Conservation (phyloP, 1,284 basidiomycete species). For the Ganoderma sinense region DNA sequence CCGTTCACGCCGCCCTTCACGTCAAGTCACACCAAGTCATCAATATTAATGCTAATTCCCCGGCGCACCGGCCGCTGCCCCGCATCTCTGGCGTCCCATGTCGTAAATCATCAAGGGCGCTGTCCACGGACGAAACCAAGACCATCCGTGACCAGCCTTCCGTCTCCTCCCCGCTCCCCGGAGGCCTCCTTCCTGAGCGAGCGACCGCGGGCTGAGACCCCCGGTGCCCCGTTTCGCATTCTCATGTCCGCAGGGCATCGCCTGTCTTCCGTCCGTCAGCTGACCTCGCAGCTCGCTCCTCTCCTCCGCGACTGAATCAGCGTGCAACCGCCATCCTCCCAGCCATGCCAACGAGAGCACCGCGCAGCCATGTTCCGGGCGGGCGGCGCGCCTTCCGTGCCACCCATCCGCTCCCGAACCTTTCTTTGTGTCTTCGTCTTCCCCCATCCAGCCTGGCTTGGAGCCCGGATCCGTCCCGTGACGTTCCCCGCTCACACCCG, state of each 20-base stretch:
- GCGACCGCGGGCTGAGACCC: slow-evolving; percentile 1
- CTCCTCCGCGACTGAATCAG: slow-evolving; percentile 1
- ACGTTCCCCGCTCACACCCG: slow-evolving; percentile 7
- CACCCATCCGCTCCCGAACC: neutral
- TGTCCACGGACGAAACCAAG: slow-evolving; percentile 19
- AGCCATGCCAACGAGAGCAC: slow-evolving; percentile 10
- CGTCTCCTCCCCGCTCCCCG: slow-evolving; percentile 14
- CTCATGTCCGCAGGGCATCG: slow-evolving; percentile 24
- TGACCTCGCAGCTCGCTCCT: slow-evolving; percentile 19
- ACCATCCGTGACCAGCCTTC: neutral
- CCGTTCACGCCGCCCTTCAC: neutral
- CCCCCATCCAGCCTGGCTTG: neutral
- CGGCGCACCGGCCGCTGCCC: slow-evolving; percentile 13
- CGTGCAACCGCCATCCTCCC: neutral
- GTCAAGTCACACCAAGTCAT: neutral
- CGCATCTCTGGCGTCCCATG: slow-evolving; percentile 20
- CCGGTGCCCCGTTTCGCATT: slow-evolving; percentile 26
- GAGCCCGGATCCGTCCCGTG: slow-evolving; percentile 1
- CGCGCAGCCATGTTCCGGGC: slow-evolving; percentile 6
- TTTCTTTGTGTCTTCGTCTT: neutral
- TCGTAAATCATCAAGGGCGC: slow-evolving; percentile 20
- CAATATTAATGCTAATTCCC: neutral
- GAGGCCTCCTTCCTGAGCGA: slow-evolving; percentile 13
- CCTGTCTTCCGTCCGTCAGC: slow-evolving; percentile 24
- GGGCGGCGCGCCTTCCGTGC: slow-evolving; percentile 5